Conservation (phyloP, 768 basidiomycete species). For the Pilatotrama ljubarskyi region DNA sequence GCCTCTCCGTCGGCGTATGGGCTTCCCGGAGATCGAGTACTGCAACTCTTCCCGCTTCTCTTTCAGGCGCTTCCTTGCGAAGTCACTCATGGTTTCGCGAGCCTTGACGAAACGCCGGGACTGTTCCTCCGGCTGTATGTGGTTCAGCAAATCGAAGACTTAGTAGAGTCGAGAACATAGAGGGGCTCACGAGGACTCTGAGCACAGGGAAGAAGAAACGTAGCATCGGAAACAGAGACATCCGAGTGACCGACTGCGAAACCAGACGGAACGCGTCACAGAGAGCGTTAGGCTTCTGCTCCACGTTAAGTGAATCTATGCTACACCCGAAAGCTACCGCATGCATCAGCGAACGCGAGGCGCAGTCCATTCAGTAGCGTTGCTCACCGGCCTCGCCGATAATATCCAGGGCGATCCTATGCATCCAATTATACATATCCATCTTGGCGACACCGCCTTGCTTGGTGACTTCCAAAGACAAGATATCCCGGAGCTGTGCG, state of each 20-base stretch:
- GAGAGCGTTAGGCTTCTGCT: constrained; percentile 32
- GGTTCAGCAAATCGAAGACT: too few species aligned
- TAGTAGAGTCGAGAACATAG: neutral
- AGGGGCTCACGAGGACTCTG: constrained; percentile 17
- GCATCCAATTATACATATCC: constrained; percentile 36
- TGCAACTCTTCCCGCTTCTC: constrained; percentile 35
- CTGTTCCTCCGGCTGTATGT: constrained; percentile 14
- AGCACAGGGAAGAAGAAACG: constrained; percentile 24
- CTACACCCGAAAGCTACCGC: constrained; percentile 39
- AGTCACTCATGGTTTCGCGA: constrained; percentile 21
- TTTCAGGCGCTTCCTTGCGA: constrained; percentile 30
- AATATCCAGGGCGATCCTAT: constrained; percentile 39
- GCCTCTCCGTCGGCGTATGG: constrained; percentile 29
- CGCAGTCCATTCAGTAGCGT: too few species aligned
- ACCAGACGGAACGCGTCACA: constrained; percentile 31
- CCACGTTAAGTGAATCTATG: constrained; percentile 32
- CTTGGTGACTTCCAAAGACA: constrained; percentile 33
- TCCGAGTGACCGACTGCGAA: constrained; percentile 16
- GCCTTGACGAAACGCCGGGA: constrained; percentile 11
- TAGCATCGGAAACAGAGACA: constrained; percentile 5
- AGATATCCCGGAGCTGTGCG: constrained; percentile 24
- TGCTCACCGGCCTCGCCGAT: constrained; percentile 42
- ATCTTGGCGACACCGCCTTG: constrained; percentile 24
- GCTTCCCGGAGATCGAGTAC: constrained; percentile 30
- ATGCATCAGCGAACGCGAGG: too few species aligned